Conservation (phyloP, 2,329 filamentous ascomycete species). For the Huntiella abstrusa region DNA sequence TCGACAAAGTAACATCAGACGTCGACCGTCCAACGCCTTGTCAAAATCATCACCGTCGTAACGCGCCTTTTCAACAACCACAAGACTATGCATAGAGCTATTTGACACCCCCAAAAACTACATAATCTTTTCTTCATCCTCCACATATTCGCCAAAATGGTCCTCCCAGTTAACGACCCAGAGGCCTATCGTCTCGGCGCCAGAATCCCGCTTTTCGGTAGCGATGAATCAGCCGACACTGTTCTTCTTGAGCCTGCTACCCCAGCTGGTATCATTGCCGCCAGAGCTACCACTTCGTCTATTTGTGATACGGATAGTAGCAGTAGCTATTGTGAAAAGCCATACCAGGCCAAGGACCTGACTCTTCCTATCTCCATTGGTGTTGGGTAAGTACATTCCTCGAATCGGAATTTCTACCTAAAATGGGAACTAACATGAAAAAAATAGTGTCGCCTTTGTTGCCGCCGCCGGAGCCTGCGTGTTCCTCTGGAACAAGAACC, state of each 20-base stretch:
- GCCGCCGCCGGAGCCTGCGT: slow-evolving; percentile 48
- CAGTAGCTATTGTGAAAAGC: slow-evolving; percentile 36
- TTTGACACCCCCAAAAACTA: no score
- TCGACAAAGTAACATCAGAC: no score
- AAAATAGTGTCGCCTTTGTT: slow-evolving; percentile 54
- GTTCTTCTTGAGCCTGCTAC: slow-evolving; percentile 5
- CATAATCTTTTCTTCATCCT: background rate
- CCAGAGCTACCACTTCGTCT: background rate
- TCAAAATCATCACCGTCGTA: no score
- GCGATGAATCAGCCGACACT: background rate
- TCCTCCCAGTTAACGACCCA: background rate
- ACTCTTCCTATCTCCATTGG: slow-evolving; percentile 50
- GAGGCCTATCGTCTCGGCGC: slow-evolving; percentile 6
- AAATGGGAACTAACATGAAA: background rate
- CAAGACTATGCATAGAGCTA: no score
- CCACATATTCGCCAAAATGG: slow-evolving; percentile 1
- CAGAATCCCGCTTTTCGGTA: slow-evolving; percentile 1
- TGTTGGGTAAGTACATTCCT: slow-evolving; percentile 40
- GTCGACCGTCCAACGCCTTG: no score
- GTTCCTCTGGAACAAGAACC: slow-evolving; percentile 61
- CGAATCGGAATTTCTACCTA: background rate
- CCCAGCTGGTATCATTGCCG: background rate
- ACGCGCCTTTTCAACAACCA: no score
- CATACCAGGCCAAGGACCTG: slow-evolving; percentile 32
- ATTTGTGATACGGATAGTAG: slow-evolving; percentile 5